phyloP scores from a whole-genome alignment of 2,329 filamentous ascomycete species.

The Rutstroemia sp. region DNA sequence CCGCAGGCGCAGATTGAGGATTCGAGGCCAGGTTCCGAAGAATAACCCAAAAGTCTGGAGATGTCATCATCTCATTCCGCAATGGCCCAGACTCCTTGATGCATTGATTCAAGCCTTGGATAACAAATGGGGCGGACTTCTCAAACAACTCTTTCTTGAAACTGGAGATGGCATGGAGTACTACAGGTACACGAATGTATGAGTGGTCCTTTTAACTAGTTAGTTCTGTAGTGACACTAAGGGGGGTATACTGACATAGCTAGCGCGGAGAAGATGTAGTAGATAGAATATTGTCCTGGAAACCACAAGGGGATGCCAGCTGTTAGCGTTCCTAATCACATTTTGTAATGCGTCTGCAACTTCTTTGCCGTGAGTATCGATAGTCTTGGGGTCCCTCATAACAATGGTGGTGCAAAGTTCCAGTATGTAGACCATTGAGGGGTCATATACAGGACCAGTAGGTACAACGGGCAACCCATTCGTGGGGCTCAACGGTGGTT shows the following conservation, averaged over 20 bases:
- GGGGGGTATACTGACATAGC: conserved; percentile 58
- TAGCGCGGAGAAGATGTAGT: conserved; percentile 70
- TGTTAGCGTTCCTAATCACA: conserved; percentile 70
- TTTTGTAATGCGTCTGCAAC: conserved; percentile 76
- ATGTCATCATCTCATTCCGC: conserved; percentile 88
- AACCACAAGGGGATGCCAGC: conserved; percentile 75
- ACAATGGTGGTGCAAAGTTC: conserved; percentile 82
- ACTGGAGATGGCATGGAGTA: conserved; percentile 85
- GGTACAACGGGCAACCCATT: conserved; percentile 51
- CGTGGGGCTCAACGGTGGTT: conserved; percentile 47
- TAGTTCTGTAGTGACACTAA: conserved; percentile 15
- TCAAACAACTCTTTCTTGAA: conserved; percentile 72
- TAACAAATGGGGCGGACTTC: conserved; percentile 65
- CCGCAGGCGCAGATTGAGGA: conserved; percentile 63
- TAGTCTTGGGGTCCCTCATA: conserved; percentile 65
- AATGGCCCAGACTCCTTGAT: conserved; percentile 71
- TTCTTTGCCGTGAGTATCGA: conserved; percentile 66
- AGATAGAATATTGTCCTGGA: conserved; percentile 84
- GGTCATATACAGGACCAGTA: conserved; percentile 67
- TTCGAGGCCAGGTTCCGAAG: conserved; percentile 66
- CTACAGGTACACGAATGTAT: conserved; percentile 83
- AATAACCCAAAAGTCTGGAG: conserved; percentile 94
- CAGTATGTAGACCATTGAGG: conserved; percentile 79
- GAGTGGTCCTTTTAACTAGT: conserved; percentile 64
- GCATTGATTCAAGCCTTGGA: conserved; percentile 73